These are phyloP conservation scores for Neofusicoccum cordaticola DNA, from an alignment of 2,329 filamentous ascomycete species.

Conservation along the genomic window DNA sequence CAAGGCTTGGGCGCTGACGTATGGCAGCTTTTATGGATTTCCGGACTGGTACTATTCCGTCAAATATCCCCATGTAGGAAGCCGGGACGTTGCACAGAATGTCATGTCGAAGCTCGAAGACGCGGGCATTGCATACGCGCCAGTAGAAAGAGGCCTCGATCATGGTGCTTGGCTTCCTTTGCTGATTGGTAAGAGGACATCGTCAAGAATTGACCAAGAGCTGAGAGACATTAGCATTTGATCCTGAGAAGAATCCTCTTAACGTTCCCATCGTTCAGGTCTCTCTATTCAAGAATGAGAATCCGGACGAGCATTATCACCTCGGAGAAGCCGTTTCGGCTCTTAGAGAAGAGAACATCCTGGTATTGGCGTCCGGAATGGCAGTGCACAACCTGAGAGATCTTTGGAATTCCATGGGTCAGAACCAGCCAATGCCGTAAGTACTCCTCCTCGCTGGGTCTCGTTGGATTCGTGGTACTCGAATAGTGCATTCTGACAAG, in stretches of 20 bases:
- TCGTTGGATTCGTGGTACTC: not conserved
- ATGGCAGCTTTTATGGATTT: constrained; percentile 60
- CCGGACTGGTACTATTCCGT: constrained; percentile 65
- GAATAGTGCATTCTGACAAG: not conserved
- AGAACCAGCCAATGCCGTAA: constrained; percentile 25
- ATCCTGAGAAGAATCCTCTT: constrained; percentile 37
- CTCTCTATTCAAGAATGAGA: constrained; percentile 21
- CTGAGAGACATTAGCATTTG: constrained; percentile 29
- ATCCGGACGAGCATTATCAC: constrained; percentile 20
- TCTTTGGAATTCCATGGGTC: constrained; percentile 24
- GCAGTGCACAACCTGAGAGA: constrained; percentile 37
- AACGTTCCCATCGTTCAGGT: constrained; percentile 27
- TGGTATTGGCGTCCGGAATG: constrained; percentile 22
- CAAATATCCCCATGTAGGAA: constrained; percentile 61
- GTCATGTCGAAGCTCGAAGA: constrained; percentile 54
- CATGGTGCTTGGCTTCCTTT: constrained; percentile 75
- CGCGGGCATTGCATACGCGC: constrained; percentile 59
- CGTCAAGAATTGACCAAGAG: not conserved
- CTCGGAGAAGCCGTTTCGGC: constrained; percentile 20
- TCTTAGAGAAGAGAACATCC: constrained; percentile 21
- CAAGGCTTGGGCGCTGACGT: not conserved
- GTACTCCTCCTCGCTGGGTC: not conserved
- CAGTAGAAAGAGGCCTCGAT: constrained; percentile 64
- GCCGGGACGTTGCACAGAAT: constrained; percentile 54
- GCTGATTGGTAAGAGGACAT: constrained; percentile 44